A percentile compares a stretch with the other conserved stretches of the same genome.
Evolutionary conservation across 148 eudicot genomes (phyloP).

Genomic region (Salicornia ramosissima): DNA sequence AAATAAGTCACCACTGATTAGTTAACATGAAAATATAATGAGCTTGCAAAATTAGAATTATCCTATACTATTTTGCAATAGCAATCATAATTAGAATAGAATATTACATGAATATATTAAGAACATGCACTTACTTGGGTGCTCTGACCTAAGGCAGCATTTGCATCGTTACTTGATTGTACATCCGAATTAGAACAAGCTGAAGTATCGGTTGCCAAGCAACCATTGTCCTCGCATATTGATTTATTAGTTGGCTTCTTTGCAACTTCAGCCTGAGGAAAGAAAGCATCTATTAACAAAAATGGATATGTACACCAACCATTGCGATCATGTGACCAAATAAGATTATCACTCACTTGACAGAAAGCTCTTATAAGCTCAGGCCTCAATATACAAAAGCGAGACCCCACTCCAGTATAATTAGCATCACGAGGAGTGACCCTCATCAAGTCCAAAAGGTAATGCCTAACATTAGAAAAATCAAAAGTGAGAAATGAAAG

Average conservation of each 20-base stretch:
- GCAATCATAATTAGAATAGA: too few species aligned
- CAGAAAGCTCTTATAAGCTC: conserved; percentile 81
- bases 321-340: conserved; percentile 4
- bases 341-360: conserved; percentile 42
- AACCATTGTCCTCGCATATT: conserved; percentile 29
- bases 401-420: conserved; percentile 76
- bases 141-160: conserved; percentile 25
- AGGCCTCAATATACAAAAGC: conserved; percentile 94
- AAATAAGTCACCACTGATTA: not conserved
- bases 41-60: not conserved
- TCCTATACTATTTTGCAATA: not conserved
- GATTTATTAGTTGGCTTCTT: conserved; percentile 32
- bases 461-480: conserved; percentile 58
- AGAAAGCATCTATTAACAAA: conserved; percentile 11
- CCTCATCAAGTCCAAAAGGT: conserved; percentile 97
- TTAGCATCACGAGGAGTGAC: conserved; percentile 99
- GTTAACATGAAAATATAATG: not conserved
- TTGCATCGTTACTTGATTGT: conserved; percentile 22
- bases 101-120: not conserved
- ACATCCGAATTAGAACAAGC: conserved; percentile 34
- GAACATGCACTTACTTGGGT: conserved; percentile 34
- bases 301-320: not conserved
- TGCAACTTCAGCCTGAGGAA: conserved; percentile 59
- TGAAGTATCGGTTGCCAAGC: conserved; percentile 35
- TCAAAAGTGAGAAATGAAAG: not conserved